Percentiles rank a stretch among this genome's conserved stretches.
These are phyloP conservation scores for Xylariales sp. DNA, from an alignment of 2,329 filamentous ascomycete genomes.

Conservation along the genomic window DNA sequence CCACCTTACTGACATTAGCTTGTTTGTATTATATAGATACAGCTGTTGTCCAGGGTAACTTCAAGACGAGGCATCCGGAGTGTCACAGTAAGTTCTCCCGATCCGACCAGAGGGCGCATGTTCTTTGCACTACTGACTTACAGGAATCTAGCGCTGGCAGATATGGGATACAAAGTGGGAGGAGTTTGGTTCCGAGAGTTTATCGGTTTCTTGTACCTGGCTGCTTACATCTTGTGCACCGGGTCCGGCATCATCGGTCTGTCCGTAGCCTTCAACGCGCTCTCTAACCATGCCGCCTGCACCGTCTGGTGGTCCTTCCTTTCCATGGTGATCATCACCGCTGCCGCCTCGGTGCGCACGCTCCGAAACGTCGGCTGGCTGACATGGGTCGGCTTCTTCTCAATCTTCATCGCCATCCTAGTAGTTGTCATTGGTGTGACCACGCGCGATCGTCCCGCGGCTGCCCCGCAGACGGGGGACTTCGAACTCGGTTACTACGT, in stretches of 20 bases:
- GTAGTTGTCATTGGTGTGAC: constrained; percentile 55
- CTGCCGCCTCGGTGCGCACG: constrained; percentile 45
- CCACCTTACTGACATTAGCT: not conserved
- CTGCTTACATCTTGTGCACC: constrained; percentile 52
- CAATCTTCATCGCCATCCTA: constrained; percentile 52
- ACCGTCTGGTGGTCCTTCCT: constrained; percentile 55
- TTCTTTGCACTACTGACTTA: too few species aligned
- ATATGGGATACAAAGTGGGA: constrained; percentile 55
- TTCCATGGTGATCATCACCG: constrained; percentile 41
- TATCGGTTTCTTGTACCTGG: constrained; percentile 49
- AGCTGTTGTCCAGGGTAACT: constrained; percentile 33
- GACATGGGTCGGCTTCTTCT: constrained; percentile 55
- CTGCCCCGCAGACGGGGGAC: constrained; percentile 51
- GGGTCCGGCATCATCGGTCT: constrained; percentile 56
- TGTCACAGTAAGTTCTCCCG: constrained; percentile 28
- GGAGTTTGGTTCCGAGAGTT: constrained; percentile 48
- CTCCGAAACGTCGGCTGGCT: constrained; percentile 58
- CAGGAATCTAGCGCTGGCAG: constrained; percentile 36
- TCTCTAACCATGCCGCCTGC: constrained; percentile 53
- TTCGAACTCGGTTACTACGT: constrained; percentile 54
- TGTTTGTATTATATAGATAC: constrained; percentile 26
- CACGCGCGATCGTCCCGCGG: constrained; percentile 49
- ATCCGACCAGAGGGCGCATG: too few species aligned
- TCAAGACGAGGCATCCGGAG: constrained; percentile 30
- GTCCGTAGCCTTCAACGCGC: constrained; percentile 54